A percentile compares a stretch with the other conserved stretches of the same genome.
These are phyloP conservation scores for Sphagnum magellanicum DNA, from an alignment of 228 moss, liverwort and hornwort genomes.

Conservation along the genomic window DNA sequence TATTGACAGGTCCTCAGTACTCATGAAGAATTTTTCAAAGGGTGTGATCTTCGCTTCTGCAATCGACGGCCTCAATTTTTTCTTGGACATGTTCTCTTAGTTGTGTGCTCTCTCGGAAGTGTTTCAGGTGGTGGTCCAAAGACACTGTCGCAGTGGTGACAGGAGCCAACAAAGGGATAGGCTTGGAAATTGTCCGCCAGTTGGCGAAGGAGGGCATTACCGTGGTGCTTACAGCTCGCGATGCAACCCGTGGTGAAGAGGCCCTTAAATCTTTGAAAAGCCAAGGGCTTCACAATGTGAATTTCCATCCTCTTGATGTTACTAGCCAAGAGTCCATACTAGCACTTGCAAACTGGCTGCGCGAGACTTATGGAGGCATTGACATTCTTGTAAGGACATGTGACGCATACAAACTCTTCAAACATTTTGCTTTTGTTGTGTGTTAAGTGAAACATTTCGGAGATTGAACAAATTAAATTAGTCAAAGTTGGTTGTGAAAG, in stretches of 20 bases:
- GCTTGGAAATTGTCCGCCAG: conserved; percentile 22
- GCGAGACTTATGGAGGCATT: conserved; percentile 19
- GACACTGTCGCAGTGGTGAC: conserved; percentile 35
- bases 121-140: conserved; percentile 21
- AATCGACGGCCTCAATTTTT: too few species aligned
- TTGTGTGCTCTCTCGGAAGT: too few species aligned
- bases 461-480: too few species aligned
- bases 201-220: conserved; percentile 31
- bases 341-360: conserved; percentile 21
- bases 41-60: too few species aligned
- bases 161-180: conserved; percentile 41
- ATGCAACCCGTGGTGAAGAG: conserved; percentile 19
- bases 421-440: too few species aligned
- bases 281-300: conserved; percentile 17
- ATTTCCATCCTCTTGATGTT: conserved; percentile 21
- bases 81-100: too few species aligned
- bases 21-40: too few species aligned
- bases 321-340: conserved; percentile 2
- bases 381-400: conserved; percentile 18
- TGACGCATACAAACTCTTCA: not conserved
- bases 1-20: too few species aligned
- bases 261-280: not conserved
- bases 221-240: conserved; percentile 29
- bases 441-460: too few species aligned
- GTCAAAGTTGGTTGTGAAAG: too few species aligned